Conservation (phyloP, 2,329 filamentous ascomycete species). For the Triangularia verruculosa region DNA sequence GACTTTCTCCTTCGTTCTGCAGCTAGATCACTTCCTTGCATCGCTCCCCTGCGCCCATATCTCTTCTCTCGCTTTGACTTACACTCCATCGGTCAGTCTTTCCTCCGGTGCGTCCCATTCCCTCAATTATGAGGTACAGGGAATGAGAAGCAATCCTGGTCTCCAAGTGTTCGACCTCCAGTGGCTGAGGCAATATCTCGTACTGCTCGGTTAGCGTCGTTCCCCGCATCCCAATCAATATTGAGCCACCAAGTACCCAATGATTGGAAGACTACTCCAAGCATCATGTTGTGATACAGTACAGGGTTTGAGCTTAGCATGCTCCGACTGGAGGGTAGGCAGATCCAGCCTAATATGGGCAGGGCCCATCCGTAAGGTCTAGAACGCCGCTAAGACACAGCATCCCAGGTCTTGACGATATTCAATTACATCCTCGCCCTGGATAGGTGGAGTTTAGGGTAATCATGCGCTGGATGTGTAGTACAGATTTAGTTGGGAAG, state of each 20-base stretch:
- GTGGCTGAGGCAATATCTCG: not conserved
- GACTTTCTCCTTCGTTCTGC: no score
- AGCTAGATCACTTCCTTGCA: no score
- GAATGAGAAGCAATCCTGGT: no score
- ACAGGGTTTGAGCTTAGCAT: no score
- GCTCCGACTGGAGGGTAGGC: no score
- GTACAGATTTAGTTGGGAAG: not conserved
- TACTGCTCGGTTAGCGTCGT: not conserved
- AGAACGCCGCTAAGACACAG: not conserved
- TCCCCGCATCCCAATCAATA: not conserved
- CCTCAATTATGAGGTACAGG: no score
- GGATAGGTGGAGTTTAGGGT: not conserved
- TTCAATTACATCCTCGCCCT: not conserved
- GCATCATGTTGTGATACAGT: not conserved
- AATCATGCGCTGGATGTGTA: not conserved
- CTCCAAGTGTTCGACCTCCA: not conserved
- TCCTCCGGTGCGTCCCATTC: no score
- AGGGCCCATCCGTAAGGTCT: no score
- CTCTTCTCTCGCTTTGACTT: no score
- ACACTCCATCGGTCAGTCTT: no score
- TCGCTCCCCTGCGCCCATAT: no score
- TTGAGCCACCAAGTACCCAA: not conserved
- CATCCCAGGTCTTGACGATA: not conserved
- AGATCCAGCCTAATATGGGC: not conserved
- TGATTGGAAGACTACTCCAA: not conserved